Base-by-base conservation (phyloP, 805 yeast genomes). In the Ogataea neopini region DNA sequence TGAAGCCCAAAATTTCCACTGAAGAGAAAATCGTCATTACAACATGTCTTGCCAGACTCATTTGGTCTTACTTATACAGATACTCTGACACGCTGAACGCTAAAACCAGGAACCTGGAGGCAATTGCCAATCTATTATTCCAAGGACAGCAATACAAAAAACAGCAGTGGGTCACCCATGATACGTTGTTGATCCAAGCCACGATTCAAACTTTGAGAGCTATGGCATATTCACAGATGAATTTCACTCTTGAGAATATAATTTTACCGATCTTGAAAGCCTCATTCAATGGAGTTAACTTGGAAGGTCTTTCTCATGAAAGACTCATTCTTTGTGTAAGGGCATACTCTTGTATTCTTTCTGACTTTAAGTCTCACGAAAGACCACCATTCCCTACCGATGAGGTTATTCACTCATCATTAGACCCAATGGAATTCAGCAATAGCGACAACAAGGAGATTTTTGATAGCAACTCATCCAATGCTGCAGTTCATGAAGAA, bases 51-150 rank as follows among this genome's bases (percentile, higher is more conserved):
- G 76, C 96, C 0, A 70, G 97, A 48, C 70, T 95, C 26, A 67
- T 88, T 0, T 94, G 99, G 99, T 96, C 91, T 0, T 94, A 87
- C 61, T 69, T 90, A 19, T 88, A 84, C 65, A 73, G 98, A 52
- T 81, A 90, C 54, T 80, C 96, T 0, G 99, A 95, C 56, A 86
- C 97, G 0, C 69, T 92, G 56, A 94, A 92, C 62, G 84, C 87
- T 49, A 90, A 96, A 0, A 82, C 91, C 2, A 84, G 90, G 58
- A 84, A 84, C 46, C 72, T 94, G 42, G 96, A 86, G 48, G 60
- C 68, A 2, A 68, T 94, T 28, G 81, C 84, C 48, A 76, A 77
- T 4, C 64, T 87, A 35, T 70, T 91, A 19, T 70, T 74, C 46
- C 75, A 76, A 43, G 77, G 73, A 45, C 58, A 63, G 10, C 63